Conservation (phyloP, 352 stramenopile species). For the Phytophthora podocarpi region DNA sequence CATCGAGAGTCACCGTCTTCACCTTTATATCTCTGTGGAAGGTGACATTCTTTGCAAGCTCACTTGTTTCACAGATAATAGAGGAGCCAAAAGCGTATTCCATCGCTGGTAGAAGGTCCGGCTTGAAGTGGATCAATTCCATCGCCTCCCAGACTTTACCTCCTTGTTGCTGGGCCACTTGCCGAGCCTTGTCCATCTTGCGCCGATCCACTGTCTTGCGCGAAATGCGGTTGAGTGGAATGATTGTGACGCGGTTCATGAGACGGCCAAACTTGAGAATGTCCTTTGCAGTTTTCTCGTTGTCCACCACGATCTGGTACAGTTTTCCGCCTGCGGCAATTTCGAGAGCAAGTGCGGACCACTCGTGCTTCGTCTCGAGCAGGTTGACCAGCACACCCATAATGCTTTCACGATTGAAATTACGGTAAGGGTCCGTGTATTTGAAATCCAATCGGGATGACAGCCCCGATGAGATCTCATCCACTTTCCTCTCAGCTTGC, state of each 20-base stretch:
- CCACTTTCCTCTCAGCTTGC: conserved; percentile 85
- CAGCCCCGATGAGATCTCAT: conserved; percentile 93
- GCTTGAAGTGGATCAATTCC: conserved; percentile 97
- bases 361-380: conserved; percentile 94
- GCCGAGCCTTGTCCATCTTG: conserved; percentile 81
- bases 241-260: conserved; percentile 97
- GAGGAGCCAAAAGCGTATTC: conserved; percentile 98
- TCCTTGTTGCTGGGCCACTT: conserved; percentile 89
- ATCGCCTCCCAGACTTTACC: conserved; percentile 93
- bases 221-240: conserved; percentile 98
- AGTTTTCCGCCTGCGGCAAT: conserved; percentile 98
- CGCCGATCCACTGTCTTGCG: conserved; percentile 70
- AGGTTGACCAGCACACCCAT: conserved; percentile 98
- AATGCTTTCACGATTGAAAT: conserved; percentile 96
- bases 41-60: conserved; percentile 88
- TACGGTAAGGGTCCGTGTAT: conserved; percentile 94
- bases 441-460: conserved; percentile 97
- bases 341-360: conserved; percentile 96
- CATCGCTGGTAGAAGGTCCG: conserved; percentile 95
- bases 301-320: conserved; percentile 99
- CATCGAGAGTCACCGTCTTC: conserved; percentile 97
- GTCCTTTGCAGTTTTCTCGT: conserved; percentile 97
- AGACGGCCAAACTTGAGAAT: conserved; percentile 97
- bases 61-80: conserved; percentile 97
- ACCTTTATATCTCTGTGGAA: conserved; percentile 94